Conservation (phyloP, 1,284 basidiomycete genomes). For the Rhodotorula glutinis region DNA sequence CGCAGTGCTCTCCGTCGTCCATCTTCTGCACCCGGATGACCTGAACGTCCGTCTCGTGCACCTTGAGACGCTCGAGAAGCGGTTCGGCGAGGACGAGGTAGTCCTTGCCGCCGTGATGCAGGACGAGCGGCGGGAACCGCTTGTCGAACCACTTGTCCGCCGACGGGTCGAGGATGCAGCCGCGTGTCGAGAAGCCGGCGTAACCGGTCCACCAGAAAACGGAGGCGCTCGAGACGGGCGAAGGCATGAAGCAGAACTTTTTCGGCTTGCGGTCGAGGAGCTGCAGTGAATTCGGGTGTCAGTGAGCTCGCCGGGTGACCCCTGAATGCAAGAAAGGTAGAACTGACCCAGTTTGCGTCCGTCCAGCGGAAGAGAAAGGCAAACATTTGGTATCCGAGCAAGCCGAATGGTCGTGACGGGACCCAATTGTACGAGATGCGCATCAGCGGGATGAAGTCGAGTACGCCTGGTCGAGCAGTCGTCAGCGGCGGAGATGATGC, state of each 20-base stretch:
- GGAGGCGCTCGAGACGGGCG: slow-evolving; percentile 53
- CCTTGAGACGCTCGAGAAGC: slow-evolving; percentile 53
- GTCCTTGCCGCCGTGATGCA: slow-evolving; percentile 56
- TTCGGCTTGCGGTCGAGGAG: slow-evolving; percentile 58
- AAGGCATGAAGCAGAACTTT: slow-evolving; percentile 64
- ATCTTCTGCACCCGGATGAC: slow-evolving; percentile 56
- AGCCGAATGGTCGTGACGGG: slow-evolving; percentile 52
- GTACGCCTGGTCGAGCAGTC: slow-evolving; percentile 47
- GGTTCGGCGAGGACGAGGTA: slow-evolving; percentile 56
- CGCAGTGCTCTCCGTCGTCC: slow-evolving; percentile 48
- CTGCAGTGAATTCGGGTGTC: slow-evolving; percentile 25
- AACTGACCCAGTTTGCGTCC: slow-evolving; percentile 59
- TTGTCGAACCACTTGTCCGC: slow-evolving; percentile 56
- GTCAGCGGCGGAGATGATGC: too few relatives aligned
- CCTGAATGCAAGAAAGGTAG: neutral
- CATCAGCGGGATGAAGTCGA: slow-evolving; percentile 64
- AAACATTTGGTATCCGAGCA: slow-evolving; percentile 60
- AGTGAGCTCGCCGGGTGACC: neutral
- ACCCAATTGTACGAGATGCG: slow-evolving; percentile 59
- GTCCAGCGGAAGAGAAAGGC: slow-evolving; percentile 63
- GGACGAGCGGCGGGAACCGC: slow-evolving; percentile 58
- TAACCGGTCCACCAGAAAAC: slow-evolving; percentile 58
- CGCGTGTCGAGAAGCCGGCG: slow-evolving; percentile 51
- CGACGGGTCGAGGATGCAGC: slow-evolving; percentile 57
- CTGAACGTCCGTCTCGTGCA: slow-evolving; percentile 54